These are phyloP conservation scores for Cladosporium oxysporum DNA, from an alignment of 2,329 filamentous ascomycete species.

Conservation along the genomic window DNA sequence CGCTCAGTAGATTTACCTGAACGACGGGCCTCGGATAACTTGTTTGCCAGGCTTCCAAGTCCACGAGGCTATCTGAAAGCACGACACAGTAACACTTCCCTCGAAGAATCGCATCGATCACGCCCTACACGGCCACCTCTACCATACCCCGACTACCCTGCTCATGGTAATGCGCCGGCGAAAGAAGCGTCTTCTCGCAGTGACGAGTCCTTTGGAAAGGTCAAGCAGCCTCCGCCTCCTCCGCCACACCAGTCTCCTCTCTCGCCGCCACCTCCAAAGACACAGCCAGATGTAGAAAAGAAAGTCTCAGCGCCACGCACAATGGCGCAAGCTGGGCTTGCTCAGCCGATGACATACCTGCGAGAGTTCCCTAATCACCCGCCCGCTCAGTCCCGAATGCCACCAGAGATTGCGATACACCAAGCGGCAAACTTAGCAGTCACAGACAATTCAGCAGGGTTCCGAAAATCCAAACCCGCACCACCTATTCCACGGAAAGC, in stretches of 20 bases:
- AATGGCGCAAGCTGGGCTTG: slow-evolving; percentile 26
- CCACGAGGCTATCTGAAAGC: slow-evolving; percentile 32
- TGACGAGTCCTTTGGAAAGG: slow-evolving; percentile 32
- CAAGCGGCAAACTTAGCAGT: slow-evolving; percentile 21
- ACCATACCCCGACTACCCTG: slow-evolving; percentile 37
- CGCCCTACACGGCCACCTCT: slow-evolving; percentile 21
- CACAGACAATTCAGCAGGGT: slow-evolving; percentile 15
- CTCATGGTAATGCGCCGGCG: slow-evolving; percentile 28
- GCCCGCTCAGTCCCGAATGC: slow-evolving; percentile 35
- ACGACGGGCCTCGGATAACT: slow-evolving; percentile 29
- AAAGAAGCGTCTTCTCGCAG: slow-evolving; percentile 31
- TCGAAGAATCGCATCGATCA: slow-evolving; percentile 25
- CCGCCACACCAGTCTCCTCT: slow-evolving; percentile 28
- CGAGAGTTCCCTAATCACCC: slow-evolving; percentile 51
- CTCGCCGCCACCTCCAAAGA: background rate
- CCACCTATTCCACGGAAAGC: slow-evolving; percentile 39
- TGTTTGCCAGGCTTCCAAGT: slow-evolving; percentile 33
- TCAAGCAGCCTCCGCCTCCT: slow-evolving; percentile 30
- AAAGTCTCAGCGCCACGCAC: slow-evolving; percentile 19
- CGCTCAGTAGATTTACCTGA: slow-evolving; percentile 17
- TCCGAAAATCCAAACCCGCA: slow-evolving; percentile 26
- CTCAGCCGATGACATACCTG: slow-evolving; percentile 43
- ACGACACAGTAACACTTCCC: slow-evolving; percentile 24
- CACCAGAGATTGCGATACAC: slow-evolving; percentile 24
- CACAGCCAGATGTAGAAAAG: background rate